A percentile compares a stretch with the other conserved stretches of the same genome.
These are phyloP conservation scores for Coniochaeta sp. DNA, from an alignment of 2,329 filamentous ascomycete genomes.

Conservation along the genomic window DNA sequence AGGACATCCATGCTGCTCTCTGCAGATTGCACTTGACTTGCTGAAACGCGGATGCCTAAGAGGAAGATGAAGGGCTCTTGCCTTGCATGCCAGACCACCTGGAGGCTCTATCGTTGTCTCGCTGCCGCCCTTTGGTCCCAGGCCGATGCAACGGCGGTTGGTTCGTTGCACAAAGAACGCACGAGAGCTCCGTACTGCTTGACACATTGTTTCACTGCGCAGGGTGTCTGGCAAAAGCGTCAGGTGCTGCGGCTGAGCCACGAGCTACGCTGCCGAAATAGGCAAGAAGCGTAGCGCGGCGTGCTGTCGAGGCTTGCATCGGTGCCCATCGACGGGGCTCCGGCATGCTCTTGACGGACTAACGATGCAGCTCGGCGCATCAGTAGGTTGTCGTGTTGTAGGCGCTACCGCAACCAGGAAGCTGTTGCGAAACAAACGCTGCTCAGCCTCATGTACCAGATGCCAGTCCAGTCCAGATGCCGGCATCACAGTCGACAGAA, in stretches of 20 bases:
- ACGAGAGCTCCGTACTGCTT: not conserved
- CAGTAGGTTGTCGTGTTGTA: not conserved
- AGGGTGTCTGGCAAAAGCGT: not conserved
- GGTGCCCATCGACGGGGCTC: not conserved
- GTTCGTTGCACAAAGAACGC: not conserved
- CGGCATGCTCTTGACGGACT: not conserved
- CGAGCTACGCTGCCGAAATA: not conserved
- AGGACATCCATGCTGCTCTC: not conserved
- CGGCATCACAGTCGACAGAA: no score
- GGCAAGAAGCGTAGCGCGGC: not conserved
- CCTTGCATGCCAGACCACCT: not conserved
- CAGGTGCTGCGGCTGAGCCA: not conserved
- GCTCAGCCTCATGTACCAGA: not conserved
- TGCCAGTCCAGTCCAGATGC: no score
- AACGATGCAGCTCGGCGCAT: not conserved
- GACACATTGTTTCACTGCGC: not conserved
- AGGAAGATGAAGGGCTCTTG: not conserved
- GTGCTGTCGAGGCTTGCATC: not conserved
- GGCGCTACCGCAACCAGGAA: not conserved
- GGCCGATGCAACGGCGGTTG: not conserved
- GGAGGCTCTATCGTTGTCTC: not conserved
- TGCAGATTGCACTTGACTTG: not conserved
- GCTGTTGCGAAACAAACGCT: not conserved
- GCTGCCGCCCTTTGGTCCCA: not conserved
- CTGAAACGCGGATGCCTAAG: not conserved